Conservation (phyloP, 257 asterid species). For the Nyctanthes arbortristis region DNA sequence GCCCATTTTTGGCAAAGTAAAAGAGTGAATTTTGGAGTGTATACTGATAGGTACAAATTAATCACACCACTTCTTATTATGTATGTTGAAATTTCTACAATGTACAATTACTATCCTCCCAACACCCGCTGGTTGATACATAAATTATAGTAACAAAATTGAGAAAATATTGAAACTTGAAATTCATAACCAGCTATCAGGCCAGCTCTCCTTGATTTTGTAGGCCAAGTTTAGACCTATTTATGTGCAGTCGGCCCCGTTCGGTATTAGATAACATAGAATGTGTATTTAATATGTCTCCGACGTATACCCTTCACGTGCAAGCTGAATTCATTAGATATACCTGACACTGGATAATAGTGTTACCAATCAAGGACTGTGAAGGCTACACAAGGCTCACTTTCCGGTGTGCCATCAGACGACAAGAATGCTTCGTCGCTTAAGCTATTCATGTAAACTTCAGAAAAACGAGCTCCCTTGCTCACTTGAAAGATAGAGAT, state of each 20-base stretch:
- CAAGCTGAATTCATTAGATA: constrained; percentile 34
- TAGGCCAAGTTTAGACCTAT: not conserved
- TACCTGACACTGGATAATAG: constrained; percentile 70
- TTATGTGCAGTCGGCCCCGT: not conserved
- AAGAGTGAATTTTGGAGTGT: not conserved
- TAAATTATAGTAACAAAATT: too few species aligned
- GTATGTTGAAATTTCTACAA: not conserved
- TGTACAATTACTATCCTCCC: not conserved
- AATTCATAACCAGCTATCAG: not conserved
- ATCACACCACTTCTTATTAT: not conserved
- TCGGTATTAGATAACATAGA: too few species aligned
- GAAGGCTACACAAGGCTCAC: constrained; percentile 66
- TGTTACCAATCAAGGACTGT: constrained; percentile 55
- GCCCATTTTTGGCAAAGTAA: not conserved
- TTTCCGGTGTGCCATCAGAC: constrained; percentile 26
- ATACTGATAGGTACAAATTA: not conserved
- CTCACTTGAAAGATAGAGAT: constrained; percentile 60
- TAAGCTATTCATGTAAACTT: constrained; percentile 75
- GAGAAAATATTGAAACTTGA: not conserved
- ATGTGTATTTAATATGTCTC: too few species aligned
- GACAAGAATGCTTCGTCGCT: constrained; percentile 66
- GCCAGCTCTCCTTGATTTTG: not conserved
- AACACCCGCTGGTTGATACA: not conserved
- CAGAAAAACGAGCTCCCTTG: constrained; percentile 59
- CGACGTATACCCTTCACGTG: not conserved